Evolutionary conservation across 2,329 filamentous ascomycete species (phyloP), one percentile per base, ranked within the genome.

Genomic region (Pseudogymnoascus sp.): DNA sequence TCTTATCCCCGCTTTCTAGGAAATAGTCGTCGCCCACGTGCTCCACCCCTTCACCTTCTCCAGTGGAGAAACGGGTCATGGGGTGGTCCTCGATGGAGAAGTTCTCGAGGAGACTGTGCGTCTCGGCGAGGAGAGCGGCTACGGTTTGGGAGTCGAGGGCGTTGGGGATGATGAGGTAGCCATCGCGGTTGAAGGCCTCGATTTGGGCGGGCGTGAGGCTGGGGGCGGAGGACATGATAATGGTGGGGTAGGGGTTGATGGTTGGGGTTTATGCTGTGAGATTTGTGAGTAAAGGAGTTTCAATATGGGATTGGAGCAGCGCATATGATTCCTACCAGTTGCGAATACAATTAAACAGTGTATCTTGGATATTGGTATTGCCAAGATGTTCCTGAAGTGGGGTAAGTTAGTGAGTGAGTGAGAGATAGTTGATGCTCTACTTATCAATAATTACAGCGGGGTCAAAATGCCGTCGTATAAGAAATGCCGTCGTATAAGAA

Each of bases 1-100:
- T 80, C 77, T 97, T 93, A 80, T 97, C 90, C 66, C 91, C 92
- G 2, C 89, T 95, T 1, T 81, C 83, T 2, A 97, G 85, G 78
- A 99, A 97, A 81, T 99, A 99, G 73, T 89, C 86, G 78, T 97
- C 95, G 66, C 93, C 93, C 10, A 97, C 90, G 77, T 97, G 93
- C 66, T 87, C 83, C 54, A 73, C 75, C 54, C 77, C 77, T 73
- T 82, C 77, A 70, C 86, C 80, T 77, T 84, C 87, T 69, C 93
- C 93, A 0, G 93, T 97, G 31, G 89, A 90, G 83, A 99, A 99
- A 73, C 88, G 88, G 7, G 95, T 97, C 82, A 97, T 88, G 0
- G 95, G 93, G 76, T 97, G 95, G 64, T 89, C 84, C 37, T 84
- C 80, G n/a, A 97, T 82, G 39, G 86, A 82, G 77, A 99, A 93